A percentile compares a stretch with the other conserved stretches of the same genome.
Conservation (phyloP, 1,139 yeast genomes). For the Magnusiomyces starmeri region DNA sequence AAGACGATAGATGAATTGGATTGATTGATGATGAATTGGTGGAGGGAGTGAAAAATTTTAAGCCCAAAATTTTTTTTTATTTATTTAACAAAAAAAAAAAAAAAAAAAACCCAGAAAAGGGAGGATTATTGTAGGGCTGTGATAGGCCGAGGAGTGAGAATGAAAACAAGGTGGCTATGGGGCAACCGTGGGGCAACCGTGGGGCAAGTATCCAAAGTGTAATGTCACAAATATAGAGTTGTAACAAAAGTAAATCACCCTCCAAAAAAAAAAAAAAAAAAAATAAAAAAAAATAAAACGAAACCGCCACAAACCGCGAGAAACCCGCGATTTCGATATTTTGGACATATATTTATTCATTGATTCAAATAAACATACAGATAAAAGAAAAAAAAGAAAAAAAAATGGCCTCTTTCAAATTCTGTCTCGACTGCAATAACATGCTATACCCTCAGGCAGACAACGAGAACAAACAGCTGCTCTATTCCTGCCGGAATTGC, state of each 20-base stretch:
- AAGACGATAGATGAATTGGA: no score
- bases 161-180: background rate
- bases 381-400: background rate
- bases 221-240: background rate
- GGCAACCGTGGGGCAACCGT: no score
- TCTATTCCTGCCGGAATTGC: slow-evolving; percentile 93
- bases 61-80: no score
- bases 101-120: background rate
- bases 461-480: slow-evolving; percentile 54
- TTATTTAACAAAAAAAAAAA: no score
- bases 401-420: slow-evolving; percentile 53
- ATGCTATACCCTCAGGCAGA: slow-evolving; percentile 99
- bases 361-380: background rate
- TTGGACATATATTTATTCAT: background rate
- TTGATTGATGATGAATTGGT: background rate
- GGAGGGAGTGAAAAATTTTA: no score
- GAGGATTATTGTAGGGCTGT: background rate
- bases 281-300: no score
- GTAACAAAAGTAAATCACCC: background rate
- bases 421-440: slow-evolving; percentile 91
- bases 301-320: no score
- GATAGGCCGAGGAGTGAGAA: background rate
- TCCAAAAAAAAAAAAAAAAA: no score
- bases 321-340: no score
- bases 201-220: no score